Conservation (phyloP, 257 asterid genomes). For the Marsdenia floribunda region DNA sequence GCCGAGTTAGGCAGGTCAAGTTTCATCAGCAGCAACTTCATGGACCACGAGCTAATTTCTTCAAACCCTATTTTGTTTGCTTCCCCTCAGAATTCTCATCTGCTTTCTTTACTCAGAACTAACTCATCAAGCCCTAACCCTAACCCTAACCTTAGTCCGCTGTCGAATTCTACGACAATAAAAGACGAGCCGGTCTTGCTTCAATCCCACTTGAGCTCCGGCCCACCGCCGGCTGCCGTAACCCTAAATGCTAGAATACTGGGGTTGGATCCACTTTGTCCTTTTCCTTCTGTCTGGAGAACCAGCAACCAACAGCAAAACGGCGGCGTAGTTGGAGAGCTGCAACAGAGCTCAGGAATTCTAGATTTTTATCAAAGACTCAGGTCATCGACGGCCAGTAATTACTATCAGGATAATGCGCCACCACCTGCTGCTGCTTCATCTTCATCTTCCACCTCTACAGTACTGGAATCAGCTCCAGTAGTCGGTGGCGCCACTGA, state of each 20-base stretch:
- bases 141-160: slow-evolving; percentile 5
- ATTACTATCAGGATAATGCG: slow-evolving; percentile 34
- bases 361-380: slow-evolving; percentile 62
- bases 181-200: slow-evolving; percentile 36
- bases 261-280: slow-evolving; percentile 28
- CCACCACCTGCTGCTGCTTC: slow-evolving; percentile 30
- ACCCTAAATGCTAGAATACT: slow-evolving; percentile 21
- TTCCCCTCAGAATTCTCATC: slow-evolving; percentile 42
- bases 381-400: slow-evolving; percentile 30
- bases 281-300: slow-evolving; percentile 35
- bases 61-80: slow-evolving; percentile 44
- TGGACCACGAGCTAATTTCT: slow-evolving; percentile 28
- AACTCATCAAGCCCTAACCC: slow-evolving; percentile 41
- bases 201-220: slow-evolving; percentile 24
- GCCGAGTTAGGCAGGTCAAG: slow-evolving; percentile 31
- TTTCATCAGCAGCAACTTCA: slow-evolving; percentile 24
- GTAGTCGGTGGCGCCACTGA: slow-evolving; percentile 39
- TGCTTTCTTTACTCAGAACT: slow-evolving; percentile 48
- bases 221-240: not conserved
- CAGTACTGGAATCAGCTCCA: slow-evolving; percentile 62
- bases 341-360: slow-evolving; percentile 41
- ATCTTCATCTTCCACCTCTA: slow-evolving; percentile 25
- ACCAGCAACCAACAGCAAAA: slow-evolving; percentile 28
- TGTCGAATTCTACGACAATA: slow-evolving; percentile 12
- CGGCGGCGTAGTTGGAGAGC: slow-evolving; percentile 38